These are phyloP conservation scores for Saccharomyces hybrid DNA, from an alignment of 1,139 yeast genomes.

Conservation along the genomic window DNA sequence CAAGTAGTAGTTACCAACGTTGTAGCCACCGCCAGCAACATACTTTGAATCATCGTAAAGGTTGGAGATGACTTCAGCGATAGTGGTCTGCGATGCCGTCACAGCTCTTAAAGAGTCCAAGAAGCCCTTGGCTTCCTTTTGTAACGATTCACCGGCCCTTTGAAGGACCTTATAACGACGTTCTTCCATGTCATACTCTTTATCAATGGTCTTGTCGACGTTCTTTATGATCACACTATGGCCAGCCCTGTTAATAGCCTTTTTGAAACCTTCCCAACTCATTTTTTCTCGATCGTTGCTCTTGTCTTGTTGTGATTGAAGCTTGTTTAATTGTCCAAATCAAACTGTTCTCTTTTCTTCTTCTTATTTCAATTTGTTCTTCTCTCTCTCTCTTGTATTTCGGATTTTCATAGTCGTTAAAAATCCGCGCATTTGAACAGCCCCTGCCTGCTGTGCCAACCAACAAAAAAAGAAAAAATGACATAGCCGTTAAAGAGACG, in stretches of 20 bases:
- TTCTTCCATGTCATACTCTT: slow-evolving; percentile 88
- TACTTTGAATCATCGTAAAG: slow-evolving; percentile 88
- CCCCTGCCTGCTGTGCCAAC: not conserved
- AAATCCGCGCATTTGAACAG: not conserved
- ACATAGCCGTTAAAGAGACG: not conserved
- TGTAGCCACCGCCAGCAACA: slow-evolving; percentile 52
- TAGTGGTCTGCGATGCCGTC: slow-evolving; percentile 91
- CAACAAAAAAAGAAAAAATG: not conserved
- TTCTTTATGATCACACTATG: slow-evolving; percentile 68
- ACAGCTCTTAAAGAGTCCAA: slow-evolving; percentile 88
- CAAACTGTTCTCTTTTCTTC: not conserved
- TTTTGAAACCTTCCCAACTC: slow-evolving; percentile 98
- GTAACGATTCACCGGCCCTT: slow-evolving; percentile 73
- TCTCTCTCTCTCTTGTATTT: not conserved
- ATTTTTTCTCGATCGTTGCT: slow-evolving; percentile 32
- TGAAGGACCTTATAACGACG: slow-evolving; percentile 76
- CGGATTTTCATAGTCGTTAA: not conserved
- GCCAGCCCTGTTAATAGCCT: slow-evolving; percentile 93
- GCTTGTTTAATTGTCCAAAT: not conserved
- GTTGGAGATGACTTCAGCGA: slow-evolving; percentile 91
- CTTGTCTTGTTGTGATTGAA: not conserved
- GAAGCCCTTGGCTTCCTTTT: slow-evolving; percentile 89
- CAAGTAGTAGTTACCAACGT: slow-evolving; percentile 71
- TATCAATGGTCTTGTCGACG: slow-evolving; percentile 86
- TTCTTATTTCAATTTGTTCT: not conserved